Conservation (phyloP, 2,329 filamentous ascomycete genomes). For the Clonostachys sp. region DNA sequence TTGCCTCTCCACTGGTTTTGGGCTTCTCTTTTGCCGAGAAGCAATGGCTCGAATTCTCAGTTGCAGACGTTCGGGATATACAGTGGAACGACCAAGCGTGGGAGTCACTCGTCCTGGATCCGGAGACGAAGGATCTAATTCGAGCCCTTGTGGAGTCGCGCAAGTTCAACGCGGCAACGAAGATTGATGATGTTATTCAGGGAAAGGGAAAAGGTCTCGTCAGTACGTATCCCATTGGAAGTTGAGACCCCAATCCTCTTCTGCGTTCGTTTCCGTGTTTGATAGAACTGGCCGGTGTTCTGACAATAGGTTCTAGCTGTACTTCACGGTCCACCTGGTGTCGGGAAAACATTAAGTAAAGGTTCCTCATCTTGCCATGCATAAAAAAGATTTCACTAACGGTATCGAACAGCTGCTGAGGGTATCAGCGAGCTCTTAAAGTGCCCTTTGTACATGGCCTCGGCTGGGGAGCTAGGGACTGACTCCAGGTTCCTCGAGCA, state of each 20-base stretch:
- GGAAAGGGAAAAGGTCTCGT: conserved; percentile 87
- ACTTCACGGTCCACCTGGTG: conserved; percentile 80
- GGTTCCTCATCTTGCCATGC: no score
- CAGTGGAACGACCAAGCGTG: conserved; percentile 82
- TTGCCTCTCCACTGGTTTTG: conserved; percentile 78
- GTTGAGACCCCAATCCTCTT: neutral
- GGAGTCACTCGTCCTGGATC: conserved; percentile 69
- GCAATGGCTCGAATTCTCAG: conserved; percentile 82
- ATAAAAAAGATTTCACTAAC: no score
- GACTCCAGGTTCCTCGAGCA: conserved; percentile 69
- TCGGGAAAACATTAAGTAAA: conserved; percentile 73
- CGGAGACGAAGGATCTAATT: conserved; percentile 61
- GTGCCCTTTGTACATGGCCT: conserved; percentile 79
- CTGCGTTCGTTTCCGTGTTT: neutral
- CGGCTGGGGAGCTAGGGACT: conserved; percentile 76
- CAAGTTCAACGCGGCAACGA: conserved; percentile 75
- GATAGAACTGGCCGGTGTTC: neutral
- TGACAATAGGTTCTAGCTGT: conserved; percentile 41
- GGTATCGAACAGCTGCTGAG: conserved; percentile 51
- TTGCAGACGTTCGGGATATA: conserved; percentile 76
- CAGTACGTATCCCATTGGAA: conserved; percentile 26
- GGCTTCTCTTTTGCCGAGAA: conserved; percentile 88
- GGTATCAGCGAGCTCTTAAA: conserved; percentile 79
- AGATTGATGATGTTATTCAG: conserved; percentile 77
- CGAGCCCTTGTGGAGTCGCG: conserved; percentile 76